phyloP scores from a whole-genome alignment of 768 basidiomycete genomes.

The Lentinus brumalis region DNA sequence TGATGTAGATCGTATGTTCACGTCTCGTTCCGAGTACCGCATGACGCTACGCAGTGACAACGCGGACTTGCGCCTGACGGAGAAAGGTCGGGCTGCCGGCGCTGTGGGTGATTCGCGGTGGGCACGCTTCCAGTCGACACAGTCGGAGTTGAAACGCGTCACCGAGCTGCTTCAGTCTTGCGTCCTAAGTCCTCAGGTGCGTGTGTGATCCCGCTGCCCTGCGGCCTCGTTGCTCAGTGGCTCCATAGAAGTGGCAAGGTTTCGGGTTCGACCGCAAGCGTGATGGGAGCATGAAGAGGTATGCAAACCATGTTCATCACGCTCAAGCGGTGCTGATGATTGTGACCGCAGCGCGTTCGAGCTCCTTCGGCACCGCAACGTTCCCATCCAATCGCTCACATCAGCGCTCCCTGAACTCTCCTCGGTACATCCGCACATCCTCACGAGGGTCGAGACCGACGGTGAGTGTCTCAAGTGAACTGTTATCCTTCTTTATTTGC shows the following conservation, averaged over 20 bases:
- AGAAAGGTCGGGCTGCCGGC: conserved; percentile 58
- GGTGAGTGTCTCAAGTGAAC: conserved; percentile 44
- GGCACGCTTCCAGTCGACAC: conserved; percentile 36
- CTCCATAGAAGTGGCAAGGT: conserved; percentile 41
- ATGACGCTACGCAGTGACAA: conserved; percentile 89
- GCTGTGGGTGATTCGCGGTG: conserved; percentile 48
- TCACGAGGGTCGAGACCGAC: conserved; percentile 69
- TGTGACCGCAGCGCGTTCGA: conserved; percentile 64
- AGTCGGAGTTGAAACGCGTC: conserved; percentile 37
- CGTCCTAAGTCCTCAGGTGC: conserved; percentile 45
- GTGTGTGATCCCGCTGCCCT: background rate
- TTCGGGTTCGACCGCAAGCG: conserved; percentile 42
- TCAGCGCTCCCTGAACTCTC: conserved; percentile 51
- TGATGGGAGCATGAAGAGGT: conserved; percentile 52
- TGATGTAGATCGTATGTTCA: conserved; percentile 85
- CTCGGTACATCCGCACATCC: conserved; percentile 49
- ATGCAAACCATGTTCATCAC: background rate
- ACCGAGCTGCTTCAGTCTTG: conserved; percentile 37
- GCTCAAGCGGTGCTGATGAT: background rate
- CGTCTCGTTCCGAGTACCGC: conserved; percentile 86
- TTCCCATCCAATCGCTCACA: conserved; percentile 47
- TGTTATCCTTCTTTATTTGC: background rate
- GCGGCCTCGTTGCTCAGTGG: no score
- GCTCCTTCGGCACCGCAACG: conserved; percentile 60
- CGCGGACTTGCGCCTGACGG: conserved; percentile 81